Base-by-base conservation (phyloP, 139 green algal species). In the Cymbomonas tetramitiformis region DNA sequence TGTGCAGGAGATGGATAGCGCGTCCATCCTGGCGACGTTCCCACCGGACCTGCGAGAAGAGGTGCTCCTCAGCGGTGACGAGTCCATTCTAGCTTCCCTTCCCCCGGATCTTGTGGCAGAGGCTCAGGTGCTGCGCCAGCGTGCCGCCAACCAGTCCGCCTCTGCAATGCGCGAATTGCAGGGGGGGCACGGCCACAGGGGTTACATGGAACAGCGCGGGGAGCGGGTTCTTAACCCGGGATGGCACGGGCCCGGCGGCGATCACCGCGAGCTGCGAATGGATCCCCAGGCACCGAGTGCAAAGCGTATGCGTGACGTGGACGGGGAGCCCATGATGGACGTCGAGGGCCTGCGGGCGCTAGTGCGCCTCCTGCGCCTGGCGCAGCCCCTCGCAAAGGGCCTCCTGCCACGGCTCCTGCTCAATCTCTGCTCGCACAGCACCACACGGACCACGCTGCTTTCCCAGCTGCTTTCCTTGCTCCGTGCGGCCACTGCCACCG, bases 31-130 rank as follows among this genome's bases (percentile, higher is more conserved):
- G 6, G 84, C 86, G 29, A 85, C 67, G 46, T 90, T 94, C 63
- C 83, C 86, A 15, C 72, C 80, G 1, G 86, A 94, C 24, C 76
- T 95, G 56, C 66, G 86, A 4, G 83, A 92, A 38, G 86, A 95
- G 39, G 68, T 75, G 12, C 62, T 78, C 18, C 59, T 78, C n/a
- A 75, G 68, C 3, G 71, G 69, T 18, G 84, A 85, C n/a, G 79
- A 87, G 26, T 66, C 71, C 7, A 36, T 93, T 32, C 76, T 95
- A 10, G 61, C 68, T n/a, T 76, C 73, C 2, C 77, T 95, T 33
- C 83, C 86, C 0, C 76, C 86, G 0, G 69, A 67, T 3, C 39
- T 95, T 3, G 68, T 83, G 30, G 85, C 80, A 0, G 86, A 95
- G 61, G 86, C 85, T 0, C 68, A 80, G 57, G 26, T 68, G 12